These are phyloP conservation scores for Colletotrichum sp. DNA, from an alignment of 2,329 filamentous ascomycete genomes.

Conservation along the genomic window DNA sequence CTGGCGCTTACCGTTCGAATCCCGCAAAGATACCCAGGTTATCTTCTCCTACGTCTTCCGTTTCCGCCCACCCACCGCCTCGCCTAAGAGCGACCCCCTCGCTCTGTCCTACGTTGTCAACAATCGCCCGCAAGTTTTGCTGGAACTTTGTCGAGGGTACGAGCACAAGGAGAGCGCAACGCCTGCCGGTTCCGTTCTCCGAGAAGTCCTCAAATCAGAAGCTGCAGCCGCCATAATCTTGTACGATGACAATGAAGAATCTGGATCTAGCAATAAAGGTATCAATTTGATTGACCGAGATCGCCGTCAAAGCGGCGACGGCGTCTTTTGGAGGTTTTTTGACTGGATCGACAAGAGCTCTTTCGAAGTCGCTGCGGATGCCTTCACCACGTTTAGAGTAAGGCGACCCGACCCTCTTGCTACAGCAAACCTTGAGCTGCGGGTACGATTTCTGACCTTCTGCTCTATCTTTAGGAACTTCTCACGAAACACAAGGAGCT, in stretches of 20 bases:
- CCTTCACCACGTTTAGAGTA: slow-evolving; percentile 96
- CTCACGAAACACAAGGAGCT: slow-evolving; percentile 93
- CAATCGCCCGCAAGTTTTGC: slow-evolving; percentile 83
- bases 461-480: slow-evolving; percentile 68
- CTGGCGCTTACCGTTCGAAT: slow-evolving; percentile 89
- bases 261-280: slow-evolving; percentile 75
- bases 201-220: slow-evolving; percentile 89
- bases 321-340: slow-evolving; percentile 97
- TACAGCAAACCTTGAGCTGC: not conserved
- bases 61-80: slow-evolving; percentile 75
- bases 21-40: slow-evolving; percentile 92
- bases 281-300: slow-evolving; percentile 80
- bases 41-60: slow-evolving; percentile 96
- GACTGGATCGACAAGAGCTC: slow-evolving; percentile 96
- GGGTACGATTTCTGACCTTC: not conserved
- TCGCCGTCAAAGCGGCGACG: slow-evolving; percentile 75
- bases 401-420: slow-evolving; percentile 28
- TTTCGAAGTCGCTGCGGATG: slow-evolving; percentile 96
- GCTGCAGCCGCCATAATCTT: slow-evolving; percentile 89
- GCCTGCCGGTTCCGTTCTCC: slow-evolving; percentile 85
- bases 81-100: slow-evolving; percentile 75
- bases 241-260: slow-evolving; percentile 82
- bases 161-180: slow-evolving; percentile 90
- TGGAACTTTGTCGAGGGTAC: slow-evolving; percentile 89
- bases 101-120: slow-evolving; percentile 90